Conservation (phyloP, 257 asterid species). For the Plantago elongata region DNA sequence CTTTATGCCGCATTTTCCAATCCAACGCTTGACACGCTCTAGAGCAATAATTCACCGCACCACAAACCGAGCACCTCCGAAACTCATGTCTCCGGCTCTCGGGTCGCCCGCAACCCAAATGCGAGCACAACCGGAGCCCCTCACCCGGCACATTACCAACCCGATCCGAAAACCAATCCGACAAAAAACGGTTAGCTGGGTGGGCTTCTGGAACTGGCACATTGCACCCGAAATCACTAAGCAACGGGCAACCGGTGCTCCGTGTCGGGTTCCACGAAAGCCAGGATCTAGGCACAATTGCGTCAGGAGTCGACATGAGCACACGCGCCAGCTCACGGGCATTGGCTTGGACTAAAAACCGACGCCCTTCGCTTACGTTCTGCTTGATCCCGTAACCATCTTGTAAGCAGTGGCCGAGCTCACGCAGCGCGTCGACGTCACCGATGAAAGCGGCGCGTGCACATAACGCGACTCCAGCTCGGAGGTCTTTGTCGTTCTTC, state of each 20-base stretch:
- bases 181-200: conserved; percentile 60
- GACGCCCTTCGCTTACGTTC: conserved; percentile 75
- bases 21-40: conserved; percentile 97
- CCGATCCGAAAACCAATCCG: conserved; percentile 59
- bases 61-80: conserved; percentile 87
- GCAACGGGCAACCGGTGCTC: conserved; percentile 54
- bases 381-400: conserved; percentile 89
- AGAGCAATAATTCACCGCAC: conserved; percentile 87
- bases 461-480: conserved; percentile 82
- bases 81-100: conserved; percentile 85
- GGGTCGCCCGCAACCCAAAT: conserved; percentile 85
- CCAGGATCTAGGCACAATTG: conserved; percentile 34
- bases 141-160: conserved; percentile 29
- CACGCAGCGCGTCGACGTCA: conserved; percentile 85
- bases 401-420: conserved; percentile 97
- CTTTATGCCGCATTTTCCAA: conserved; percentile 89
- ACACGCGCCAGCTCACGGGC: conserved; percentile 83
- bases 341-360: conserved; percentile 75
- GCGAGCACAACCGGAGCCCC: conserved; percentile 73
- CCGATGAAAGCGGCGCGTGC: conserved; percentile 86
- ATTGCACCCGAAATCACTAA: conserved; percentile 90
- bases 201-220: conserved; percentile 80
- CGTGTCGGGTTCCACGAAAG: conserved; percentile 31
- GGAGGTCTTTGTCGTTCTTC: conserved; percentile 68
- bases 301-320: conserved; percentile 33